Base-by-base conservation (phyloP, 148 eudicot genomes). In the Cornus florida region DNA sequence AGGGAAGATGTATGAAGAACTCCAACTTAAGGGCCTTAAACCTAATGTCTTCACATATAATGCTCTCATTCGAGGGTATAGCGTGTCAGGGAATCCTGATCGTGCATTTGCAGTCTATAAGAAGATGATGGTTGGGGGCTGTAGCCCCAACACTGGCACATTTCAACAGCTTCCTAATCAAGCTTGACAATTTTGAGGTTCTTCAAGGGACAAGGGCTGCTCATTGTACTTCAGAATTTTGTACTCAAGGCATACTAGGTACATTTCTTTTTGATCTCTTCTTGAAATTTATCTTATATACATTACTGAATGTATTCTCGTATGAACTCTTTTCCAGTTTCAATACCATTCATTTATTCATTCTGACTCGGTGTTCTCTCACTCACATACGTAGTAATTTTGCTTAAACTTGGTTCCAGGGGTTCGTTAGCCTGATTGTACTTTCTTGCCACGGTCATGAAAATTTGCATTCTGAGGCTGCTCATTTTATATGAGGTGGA, bases 91-190 rank as follows among this genome's bases (percentile, higher is more conserved):
- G 23, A 86, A 93, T 78, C 79, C 91, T 43, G 97, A 90, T 65
- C 80, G 82, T 72, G 99, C 99, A 19, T 96, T 88, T 85, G 91
- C 87, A 31, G 84, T 96, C 60, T 96, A 91, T 85, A 91, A 96
- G 87, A 92, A 83, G 85, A 96, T 96, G 99, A 92, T 96, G 99
- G 84, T 81, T 75, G 93, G 91, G 79, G 99, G 99, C 14, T 96
- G 98, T 81, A 86, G 86, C 78, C 99, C 99, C 19, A 93, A 96
- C 79, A 71, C 80, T 17, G 92, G 91, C 64, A 96, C 99, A 56
- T 88, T 93, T 85, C 90, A 91, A 11, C 98, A 92, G 83, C 99
- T 96, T 81, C 99, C 99, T 77, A 95, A 95, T 79, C 89, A 84
- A 83, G 75, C 77, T 48, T 77, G 57, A 35, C 50, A 3, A 19